phyloP scores from a whole-genome alignment of 495 filamentous ascomycete genomes.

The Hypomontagnella submonticulosa region DNA sequence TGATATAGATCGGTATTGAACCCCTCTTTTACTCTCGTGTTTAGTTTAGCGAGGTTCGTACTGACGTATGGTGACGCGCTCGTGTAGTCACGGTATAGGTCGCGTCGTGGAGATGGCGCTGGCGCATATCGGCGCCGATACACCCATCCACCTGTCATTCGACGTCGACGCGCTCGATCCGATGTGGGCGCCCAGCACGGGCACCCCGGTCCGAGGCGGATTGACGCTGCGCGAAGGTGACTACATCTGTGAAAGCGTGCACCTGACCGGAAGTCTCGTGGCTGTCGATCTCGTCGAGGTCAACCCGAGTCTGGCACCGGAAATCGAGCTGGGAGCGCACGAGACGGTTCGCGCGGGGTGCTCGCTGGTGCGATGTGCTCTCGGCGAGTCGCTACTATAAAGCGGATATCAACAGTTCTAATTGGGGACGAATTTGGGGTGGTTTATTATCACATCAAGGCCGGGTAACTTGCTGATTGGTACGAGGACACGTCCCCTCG shows the following conservation, averaged over 20 bases:
- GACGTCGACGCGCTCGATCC: slow-evolving; percentile 98
- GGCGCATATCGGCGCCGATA: slow-evolving; percentile 91
- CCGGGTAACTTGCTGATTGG: too few relatives aligned
- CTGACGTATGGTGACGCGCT: slow-evolving; percentile 15
- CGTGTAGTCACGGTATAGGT: slow-evolving; percentile 83
- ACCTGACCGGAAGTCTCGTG: slow-evolving; percentile 89
- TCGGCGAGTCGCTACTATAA: slow-evolving; percentile 89
- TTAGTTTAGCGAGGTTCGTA: slow-evolving; percentile 6
- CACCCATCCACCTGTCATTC: slow-evolving; percentile 95
- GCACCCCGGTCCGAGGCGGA: slow-evolving; percentile 94
- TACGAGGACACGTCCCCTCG: too few relatives aligned
- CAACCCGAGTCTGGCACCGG: slow-evolving; percentile 83
- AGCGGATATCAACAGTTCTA: background rate
- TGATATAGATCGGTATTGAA: slow-evolving; percentile 84
- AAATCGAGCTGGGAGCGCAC: slow-evolving; percentile 70
- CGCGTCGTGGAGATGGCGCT: slow-evolving; percentile 97
- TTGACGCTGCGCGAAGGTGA: slow-evolving; percentile 95
- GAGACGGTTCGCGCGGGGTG: slow-evolving; percentile 93
- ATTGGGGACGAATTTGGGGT: background rate
- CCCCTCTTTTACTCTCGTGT: slow-evolving; percentile 29
- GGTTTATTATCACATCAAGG: too few relatives aligned
- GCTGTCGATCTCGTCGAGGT: slow-evolving; percentile 97
- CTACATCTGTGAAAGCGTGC: slow-evolving; percentile 96
- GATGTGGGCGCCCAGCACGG: slow-evolving; percentile 94
- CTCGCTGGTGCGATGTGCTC: slow-evolving; percentile 87